Evolutionary conservation across 345 rosid species (phyloP), one percentile per base, ranked within the genome.

Genomic region (Schrenkiella parvula): DNA sequence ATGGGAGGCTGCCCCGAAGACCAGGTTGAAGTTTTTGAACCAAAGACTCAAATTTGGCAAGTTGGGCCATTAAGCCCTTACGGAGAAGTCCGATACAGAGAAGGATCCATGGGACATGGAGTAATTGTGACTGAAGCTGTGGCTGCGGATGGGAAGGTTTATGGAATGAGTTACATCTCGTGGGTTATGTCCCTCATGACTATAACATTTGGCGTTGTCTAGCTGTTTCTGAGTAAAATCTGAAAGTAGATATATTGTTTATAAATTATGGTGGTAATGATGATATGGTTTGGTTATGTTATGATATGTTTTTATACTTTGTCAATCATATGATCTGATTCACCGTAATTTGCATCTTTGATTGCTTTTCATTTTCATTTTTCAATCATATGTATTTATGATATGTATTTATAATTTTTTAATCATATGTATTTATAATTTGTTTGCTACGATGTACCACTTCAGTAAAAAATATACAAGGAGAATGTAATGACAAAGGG

Each of bases 21-120:
- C 2, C 5, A 22, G 88, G 85, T 91, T 6, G 93, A 90, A 78
- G 89, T 80, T 23, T 84, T 76, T 11, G 89, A 88, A 29, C 78
- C 80, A 3, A 51, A 61, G 32, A 55, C 61, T 8, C 59, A 66
- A 39, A 26, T 34, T 12, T 90, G 97, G 97, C 14, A 66, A 32
- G 9, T 83, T 0, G 88, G 84, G 23, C 77, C 81, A 4, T 0
- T 22, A 3, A 38, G 4, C 39, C 29, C 2, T 18, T 32, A 38
- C 4, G 70, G 31, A 5, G 28, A 12, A n/a, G n/a, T n/a, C n/a
- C n/a, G n/a, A n/a, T n/a, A n/a, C n/a, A n/a, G n/a, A n/a, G n/a
- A n/a, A 19, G 15, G 15, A 11, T 2, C 10, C 4, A 55, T 6
- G 25, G 2, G 15, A 11, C 23, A 0, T 23, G 4, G 13, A 28